Base-by-base conservation (phyloP, 352 stramenopile genomes). In the Phytophthora citrophthora region DNA sequence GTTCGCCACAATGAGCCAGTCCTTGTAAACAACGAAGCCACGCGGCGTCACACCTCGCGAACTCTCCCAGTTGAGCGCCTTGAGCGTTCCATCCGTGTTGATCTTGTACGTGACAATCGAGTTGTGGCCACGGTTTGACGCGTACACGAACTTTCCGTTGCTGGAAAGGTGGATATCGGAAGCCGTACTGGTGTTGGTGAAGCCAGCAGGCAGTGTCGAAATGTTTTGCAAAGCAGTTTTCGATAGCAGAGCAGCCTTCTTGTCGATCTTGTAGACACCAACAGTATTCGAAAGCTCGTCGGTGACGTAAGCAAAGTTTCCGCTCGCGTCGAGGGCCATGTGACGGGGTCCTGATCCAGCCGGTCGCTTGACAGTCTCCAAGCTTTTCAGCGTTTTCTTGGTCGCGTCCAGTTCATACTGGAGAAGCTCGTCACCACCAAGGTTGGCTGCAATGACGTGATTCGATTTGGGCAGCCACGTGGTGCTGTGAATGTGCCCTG, bases 91-190 rank as follows among this genome's bases (percentile, higher is more conserved):
- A 15, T 69, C 50, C 11, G 61, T 26, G 18, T 66, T 70, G 41
- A 88, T 64, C 45, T 63, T 50, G 65, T 84, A 90, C 6, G 75
- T 77, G 8, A 73, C 74, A 38, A 90, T 83, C 38, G 72, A 83
- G 72, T 90, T 62, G 72, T 90, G 81, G 11, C 71, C 74, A 39
- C 81, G 81, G 69, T 88, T 90, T 23, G 81, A 88, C 48, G 71
- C 61, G 71, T 86, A 90, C 36, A 90, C 43, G 46, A 84, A 90
- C 24, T 75, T 70, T 36, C 72, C 77, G 64, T 72, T 72, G 9
- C 52, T 68, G 0, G 77, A 88, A 15, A 85, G 59, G 48, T 86
- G 65, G 59, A 89, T 83, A 26, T 85, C 80, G 6, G 77, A 66
- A 50, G 57, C 58, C 4, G 60, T 58, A 5, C 56, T 72, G 15